A percentile compares a stretch with the other conserved stretches of the same genome.
phyloP scores from a whole-genome alignment of 2,329 filamentous ascomycete species.

The Aspergillus sp. region DNA sequence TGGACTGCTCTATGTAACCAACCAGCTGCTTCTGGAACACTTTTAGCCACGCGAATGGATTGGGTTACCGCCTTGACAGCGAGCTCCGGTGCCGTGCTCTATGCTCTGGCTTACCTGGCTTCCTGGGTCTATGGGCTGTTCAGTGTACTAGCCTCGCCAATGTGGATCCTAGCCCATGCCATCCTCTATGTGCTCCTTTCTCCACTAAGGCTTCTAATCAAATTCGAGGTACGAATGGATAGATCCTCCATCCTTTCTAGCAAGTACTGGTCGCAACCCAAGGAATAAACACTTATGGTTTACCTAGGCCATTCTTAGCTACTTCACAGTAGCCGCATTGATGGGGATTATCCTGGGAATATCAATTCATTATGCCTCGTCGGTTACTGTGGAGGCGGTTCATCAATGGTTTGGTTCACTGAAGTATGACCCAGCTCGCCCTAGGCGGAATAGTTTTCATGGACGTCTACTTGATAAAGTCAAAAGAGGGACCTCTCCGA shows the following conservation, averaged over 20 bases:
- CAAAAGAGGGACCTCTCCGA: not conserved
- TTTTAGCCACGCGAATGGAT: slow-evolving; percentile 8
- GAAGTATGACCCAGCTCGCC: slow-evolving; percentile 18
- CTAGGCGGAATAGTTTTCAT: not conserved
- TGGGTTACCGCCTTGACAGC: slow-evolving; percentile 14
- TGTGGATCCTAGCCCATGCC: slow-evolving; percentile 51
- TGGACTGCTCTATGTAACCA: not conserved
- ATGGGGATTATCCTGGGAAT: slow-evolving; percentile 67
- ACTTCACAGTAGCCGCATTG: slow-evolving; percentile 66
- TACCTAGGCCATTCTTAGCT: slow-evolving; percentile 51
- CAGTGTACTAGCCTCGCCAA: slow-evolving; percentile 46
- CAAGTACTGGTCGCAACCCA: not conserved
- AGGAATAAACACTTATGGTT: not conserved
- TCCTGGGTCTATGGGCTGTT: slow-evolving; percentile 31
- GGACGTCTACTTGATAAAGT: not conserved
- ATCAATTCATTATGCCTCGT: slow-evolving; percentile 60
- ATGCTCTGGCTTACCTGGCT: slow-evolving; percentile 21
- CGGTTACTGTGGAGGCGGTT: slow-evolving; percentile 54
- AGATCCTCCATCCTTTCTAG: not conserved
- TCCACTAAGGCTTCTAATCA: slow-evolving; percentile 55
- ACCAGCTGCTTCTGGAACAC: not conserved
- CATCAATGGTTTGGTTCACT: slow-evolving; percentile 46
- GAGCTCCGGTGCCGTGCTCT: slow-evolving; percentile 13
- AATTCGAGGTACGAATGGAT: slow-evolving; percentile 55
- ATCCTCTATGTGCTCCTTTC: slow-evolving; percentile 45